A percentile compares a stretch with the other conserved stretches of the same genome.
Evolutionary conservation across 352 stramenopile genomes (phyloP).

Genomic region (Pythium aristosporum): DNA sequence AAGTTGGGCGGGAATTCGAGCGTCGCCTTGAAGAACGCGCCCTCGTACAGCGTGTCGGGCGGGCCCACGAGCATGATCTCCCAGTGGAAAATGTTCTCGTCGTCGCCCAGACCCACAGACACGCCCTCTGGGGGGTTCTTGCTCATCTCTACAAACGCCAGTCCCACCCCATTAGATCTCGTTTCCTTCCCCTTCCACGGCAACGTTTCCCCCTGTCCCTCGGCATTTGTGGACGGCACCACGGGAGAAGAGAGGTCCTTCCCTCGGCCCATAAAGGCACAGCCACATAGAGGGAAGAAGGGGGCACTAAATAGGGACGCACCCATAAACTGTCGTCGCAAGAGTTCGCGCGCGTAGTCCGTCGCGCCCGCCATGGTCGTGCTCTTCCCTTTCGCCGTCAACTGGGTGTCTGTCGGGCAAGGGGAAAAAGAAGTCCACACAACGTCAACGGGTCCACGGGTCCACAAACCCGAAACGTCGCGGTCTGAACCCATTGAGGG

Average conservation of each 20-base stretch:
- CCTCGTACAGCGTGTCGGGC: slow-evolving; percentile 94
- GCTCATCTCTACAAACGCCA: slow-evolving; percentile 88
- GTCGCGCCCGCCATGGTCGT: slow-evolving; percentile 20
- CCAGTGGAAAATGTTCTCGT: slow-evolving; percentile 99
- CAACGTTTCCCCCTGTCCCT: not conserved
- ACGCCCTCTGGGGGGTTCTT: slow-evolving; percentile 98
- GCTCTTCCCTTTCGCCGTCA: not conserved
- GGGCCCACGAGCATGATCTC: slow-evolving; percentile 98
- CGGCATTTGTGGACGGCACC: not conserved
- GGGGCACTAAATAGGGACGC: slow-evolving; percentile 15
- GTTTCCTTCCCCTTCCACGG: not conserved
- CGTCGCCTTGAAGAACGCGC: slow-evolving; percentile 97
- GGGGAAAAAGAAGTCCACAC: slow-evolving; percentile 25
- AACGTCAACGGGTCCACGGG: not conserved
- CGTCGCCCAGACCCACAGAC: slow-evolving; percentile 96
- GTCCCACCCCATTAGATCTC: not conserved
- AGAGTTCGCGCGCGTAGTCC: slow-evolving; percentile 80
- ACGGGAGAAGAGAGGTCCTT: not conserved
- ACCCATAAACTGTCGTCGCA: slow-evolving; percentile 82
- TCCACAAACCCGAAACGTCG: slow-evolving; percentile 5
- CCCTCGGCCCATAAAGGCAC: not conserved
- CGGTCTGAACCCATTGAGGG: not conserved
- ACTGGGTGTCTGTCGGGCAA: slow-evolving; percentile 8
- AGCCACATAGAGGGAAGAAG: not conserved
- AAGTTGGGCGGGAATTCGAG: slow-evolving; percentile 98